Percentiles rank a stretch among this genome's conserved stretches.
phyloP scores from a whole-genome alignment of 1,139 yeast species.

The Lodderomyces theae region DNA sequence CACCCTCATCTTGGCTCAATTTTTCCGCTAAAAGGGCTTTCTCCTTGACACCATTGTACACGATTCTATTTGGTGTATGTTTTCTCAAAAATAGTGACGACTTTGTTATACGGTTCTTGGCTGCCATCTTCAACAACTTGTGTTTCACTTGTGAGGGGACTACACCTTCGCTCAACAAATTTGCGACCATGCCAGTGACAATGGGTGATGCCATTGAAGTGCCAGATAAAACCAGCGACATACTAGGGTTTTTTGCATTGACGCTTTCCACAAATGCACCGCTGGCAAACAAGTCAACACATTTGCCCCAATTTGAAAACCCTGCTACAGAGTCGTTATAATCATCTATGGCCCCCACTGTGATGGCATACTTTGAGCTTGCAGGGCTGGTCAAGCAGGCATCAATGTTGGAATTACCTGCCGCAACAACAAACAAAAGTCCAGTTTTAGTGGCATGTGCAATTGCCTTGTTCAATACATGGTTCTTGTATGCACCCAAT shows the following conservation, averaged over 20 bases:
- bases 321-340: conserved; percentile 62
- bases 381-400: conserved; percentile 85
- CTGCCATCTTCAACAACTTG: conserved; percentile 36
- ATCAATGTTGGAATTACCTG: conserved; percentile 76
- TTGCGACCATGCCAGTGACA: conserved; percentile 71
- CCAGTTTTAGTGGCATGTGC: conserved; percentile 71
- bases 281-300: conserved; percentile 82
- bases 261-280: conserved; percentile 66
- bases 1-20: conserved; percentile 11
- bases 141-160: conserved; percentile 37
- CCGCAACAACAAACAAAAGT: conserved; percentile 78
- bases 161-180: conserved; percentile 58
- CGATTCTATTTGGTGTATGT: conserved; percentile 41
- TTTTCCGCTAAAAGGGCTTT: conserved; percentile 15
- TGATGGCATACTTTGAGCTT: conserved; percentile 64
- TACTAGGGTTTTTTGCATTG: conserved; percentile 20
- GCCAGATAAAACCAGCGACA: conserved; percentile 59
- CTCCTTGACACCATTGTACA: conserved; percentile 28
- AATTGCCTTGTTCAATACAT: conserved; percentile 68
- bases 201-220: conserved; percentile 89
- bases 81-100: conserved; percentile 27
- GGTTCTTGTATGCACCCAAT: conserved; percentile 67
- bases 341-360: conserved; percentile 88
- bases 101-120: conserved; percentile 35
- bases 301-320: conserved; percentile 85